Conservation (phyloP, 2,329 filamentous ascomycete species). For the Pyrenochaeta sp. region DNA sequence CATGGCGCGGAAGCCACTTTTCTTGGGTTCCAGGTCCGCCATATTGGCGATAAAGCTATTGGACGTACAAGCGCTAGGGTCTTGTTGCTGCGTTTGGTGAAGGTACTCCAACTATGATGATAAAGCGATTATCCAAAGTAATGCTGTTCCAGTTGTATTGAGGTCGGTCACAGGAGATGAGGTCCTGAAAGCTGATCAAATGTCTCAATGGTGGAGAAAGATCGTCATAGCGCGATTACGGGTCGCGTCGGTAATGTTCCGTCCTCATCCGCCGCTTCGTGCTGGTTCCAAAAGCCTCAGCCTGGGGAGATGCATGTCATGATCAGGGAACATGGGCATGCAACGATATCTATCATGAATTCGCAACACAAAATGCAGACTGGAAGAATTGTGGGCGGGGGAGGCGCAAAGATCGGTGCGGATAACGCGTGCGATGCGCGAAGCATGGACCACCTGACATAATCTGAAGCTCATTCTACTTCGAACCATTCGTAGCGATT, state of each 20-base stretch:
- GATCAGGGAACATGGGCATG: conserved; percentile 2
- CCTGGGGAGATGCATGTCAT: conserved; percentile 13
- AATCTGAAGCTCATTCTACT: not conserved
- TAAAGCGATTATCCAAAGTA: not conserved
- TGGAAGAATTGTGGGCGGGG: not conserved
- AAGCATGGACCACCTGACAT: conserved; percentile 14
- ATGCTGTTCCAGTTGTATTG: not conserved
- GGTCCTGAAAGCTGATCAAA: conserved; percentile 10
- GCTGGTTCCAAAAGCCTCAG: not conserved
- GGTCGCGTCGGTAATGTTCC: conserved; percentile 21
- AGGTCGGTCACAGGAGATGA: conserved; percentile 4
- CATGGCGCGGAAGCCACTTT: conserved; percentile 29
- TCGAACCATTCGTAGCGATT: too few relatives aligned
- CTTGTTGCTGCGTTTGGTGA: not conserved
- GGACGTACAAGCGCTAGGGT: not conserved
- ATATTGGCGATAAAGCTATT: conserved; percentile 13
- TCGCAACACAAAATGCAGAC: not conserved
- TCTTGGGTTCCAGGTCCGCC: conserved; percentile 29
- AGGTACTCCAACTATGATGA: not conserved
- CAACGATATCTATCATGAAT: not conserved
- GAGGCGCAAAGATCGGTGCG: not conserved
- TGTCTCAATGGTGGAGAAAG: conserved; percentile 13
- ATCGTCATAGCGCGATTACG: conserved; percentile 22
- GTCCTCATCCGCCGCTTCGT: conserved; percentile 17
- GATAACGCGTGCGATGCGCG: conserved; percentile 12